Conservation (phyloP, 176 grass and related monocot species). For the Carex scoparia region DNA sequence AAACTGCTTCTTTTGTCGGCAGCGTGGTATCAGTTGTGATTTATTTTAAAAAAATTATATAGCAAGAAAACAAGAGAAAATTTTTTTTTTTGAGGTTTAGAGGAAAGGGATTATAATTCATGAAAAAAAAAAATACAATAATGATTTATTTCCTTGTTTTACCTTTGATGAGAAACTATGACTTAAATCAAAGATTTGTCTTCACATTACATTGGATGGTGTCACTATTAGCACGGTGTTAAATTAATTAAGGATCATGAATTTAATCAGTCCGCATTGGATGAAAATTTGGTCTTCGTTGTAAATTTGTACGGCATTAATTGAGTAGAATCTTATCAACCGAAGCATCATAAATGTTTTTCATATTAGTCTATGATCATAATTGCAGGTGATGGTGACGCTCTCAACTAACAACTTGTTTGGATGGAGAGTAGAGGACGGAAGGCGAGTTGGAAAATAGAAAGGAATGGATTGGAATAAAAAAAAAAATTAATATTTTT, state of each 20-base stretch:
- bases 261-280: background rate
- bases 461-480: too few relatives aligned
- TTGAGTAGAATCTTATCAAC: too few relatives aligned
- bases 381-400: too few relatives aligned
- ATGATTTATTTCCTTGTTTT: too few relatives aligned
- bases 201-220: background rate
- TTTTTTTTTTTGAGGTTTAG: background rate
- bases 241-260: background rate
- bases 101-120: background rate
- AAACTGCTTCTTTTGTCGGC: slow-evolving; percentile 23
- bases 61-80: background rate
- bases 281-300: background rate
- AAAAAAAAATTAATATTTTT: too few relatives aligned
- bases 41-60: background rate
- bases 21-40: slow-evolving; percentile 5
- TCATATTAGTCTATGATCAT: too few relatives aligned
- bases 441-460: too few relatives aligned
- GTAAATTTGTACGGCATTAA: background rate
- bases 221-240: background rate
- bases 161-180: too few relatives aligned
- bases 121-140: background rate
- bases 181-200: too few relatives aligned
- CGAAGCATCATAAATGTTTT: too few relatives aligned
- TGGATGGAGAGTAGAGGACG: too few relatives aligned
- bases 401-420: too few relatives aligned